phyloP scores from a whole-genome alignment of 805 yeast genomes.

The Ogataea nitratoaversa region DNA sequence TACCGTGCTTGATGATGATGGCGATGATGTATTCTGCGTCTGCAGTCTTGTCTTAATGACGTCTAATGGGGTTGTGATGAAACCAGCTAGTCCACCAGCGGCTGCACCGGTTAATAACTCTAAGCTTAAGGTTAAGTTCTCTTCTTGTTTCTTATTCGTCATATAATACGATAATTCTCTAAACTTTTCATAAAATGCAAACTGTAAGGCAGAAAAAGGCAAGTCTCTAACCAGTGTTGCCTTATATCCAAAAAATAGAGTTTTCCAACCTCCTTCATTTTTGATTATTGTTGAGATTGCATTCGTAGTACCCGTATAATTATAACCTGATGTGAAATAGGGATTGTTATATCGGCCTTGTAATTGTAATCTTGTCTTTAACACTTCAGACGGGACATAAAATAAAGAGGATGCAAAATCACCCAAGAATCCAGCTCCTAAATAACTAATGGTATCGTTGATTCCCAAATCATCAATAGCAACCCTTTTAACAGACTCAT shows the following conservation, averaged over 20 bases:
- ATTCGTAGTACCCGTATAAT: slow-evolving; percentile 69
- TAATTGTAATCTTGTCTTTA: slow-evolving; percentile 87
- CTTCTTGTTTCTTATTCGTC: slow-evolving; percentile 24
- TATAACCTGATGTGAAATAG: slow-evolving; percentile 76
- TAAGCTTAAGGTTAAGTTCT: slow-evolving; percentile 42
- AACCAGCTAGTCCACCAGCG: slow-evolving; percentile 93
- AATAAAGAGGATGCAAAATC: slow-evolving; percentile 84
- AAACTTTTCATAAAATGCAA: slow-evolving; percentile 89
- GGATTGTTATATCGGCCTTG: slow-evolving; percentile 87
- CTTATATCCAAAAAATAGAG: slow-evolving; percentile 86
- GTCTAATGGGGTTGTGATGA: slow-evolving; percentile 84
- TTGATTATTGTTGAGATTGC: slow-evolving; percentile 63
- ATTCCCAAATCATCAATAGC: slow-evolving; percentile 58
- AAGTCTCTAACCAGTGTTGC: slow-evolving; percentile 90
- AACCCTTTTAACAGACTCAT: slow-evolving; percentile 73
- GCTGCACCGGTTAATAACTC: slow-evolving; percentile 90
- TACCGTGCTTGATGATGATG: slow-evolving; percentile 6
- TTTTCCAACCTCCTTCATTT: slow-evolving; percentile 76
- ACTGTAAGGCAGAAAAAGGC: slow-evolving; percentile 94
- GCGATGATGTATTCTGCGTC: slow-evolving; percentile 53
- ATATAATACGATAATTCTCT: slow-evolving; percentile 52
- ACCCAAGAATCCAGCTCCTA: slow-evolving; percentile 88
- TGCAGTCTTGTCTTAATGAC: slow-evolving; percentile 91
- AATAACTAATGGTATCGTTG: slow-evolving; percentile 76
- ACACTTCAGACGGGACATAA: slow-evolving; percentile 93